Evolutionary conservation across 352 stramenopile genomes (phyloP).

Genomic region (Phytophthora fragariae): DNA sequence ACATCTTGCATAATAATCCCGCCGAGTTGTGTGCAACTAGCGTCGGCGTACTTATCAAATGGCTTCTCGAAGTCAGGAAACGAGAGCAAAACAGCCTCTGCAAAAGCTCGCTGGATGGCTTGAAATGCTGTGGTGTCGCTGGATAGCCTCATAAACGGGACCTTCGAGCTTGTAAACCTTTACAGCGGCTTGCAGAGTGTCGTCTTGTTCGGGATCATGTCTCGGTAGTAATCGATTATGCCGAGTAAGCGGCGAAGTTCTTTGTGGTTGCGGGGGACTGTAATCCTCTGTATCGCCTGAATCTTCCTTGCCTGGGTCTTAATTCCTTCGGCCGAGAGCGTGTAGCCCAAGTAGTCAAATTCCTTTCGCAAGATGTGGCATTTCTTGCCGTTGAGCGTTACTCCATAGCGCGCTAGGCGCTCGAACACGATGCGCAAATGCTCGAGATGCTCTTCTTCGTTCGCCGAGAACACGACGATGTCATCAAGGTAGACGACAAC

Average conservation of each 20-base stretch:
- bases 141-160: background rate
- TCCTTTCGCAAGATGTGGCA: no score
- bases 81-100: background rate
- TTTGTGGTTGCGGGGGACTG: slow-evolving; percentile 1
- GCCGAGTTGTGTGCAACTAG: slow-evolving; percentile 3
- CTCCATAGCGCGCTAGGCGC: no score
- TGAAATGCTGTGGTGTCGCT: background rate
- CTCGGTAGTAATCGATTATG: slow-evolving; percentile 23
- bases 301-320: background rate
- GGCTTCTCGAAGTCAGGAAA: slow-evolving; percentile 12
- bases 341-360: no score
- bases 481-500: slow-evolving; percentile 19
- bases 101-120: background rate
- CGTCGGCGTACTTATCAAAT: slow-evolving; percentile 5
- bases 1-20: slow-evolving; percentile 3
- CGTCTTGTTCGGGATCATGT: slow-evolving; percentile 18
- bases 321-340: no score
- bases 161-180: slow-evolving; percentile 4
- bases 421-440: slow-evolving; percentile 1
- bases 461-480: slow-evolving; percentile 12
- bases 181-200: slow-evolving; percentile 7
- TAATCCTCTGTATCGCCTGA: background rate
- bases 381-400: no score
- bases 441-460: slow-evolving; percentile 6
- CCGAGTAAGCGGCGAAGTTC: slow-evolving; percentile 16